Percentiles rank a stretch among this genome's conserved stretches.
Conservation (phyloP, 495 filamentous ascomycete species). For the Pyrenula aspistea region DNA sequence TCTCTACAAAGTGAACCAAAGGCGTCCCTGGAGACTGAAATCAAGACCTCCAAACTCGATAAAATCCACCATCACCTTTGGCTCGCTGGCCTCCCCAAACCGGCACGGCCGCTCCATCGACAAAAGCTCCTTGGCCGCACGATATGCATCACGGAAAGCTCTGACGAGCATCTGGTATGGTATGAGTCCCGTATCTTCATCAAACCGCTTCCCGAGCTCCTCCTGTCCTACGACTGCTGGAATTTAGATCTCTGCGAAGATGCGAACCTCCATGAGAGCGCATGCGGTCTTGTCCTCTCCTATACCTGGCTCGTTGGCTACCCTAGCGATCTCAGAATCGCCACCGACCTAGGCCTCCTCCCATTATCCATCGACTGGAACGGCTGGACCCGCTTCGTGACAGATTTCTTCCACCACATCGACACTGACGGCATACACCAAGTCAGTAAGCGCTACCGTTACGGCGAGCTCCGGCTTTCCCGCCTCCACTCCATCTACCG, state of each 20-base stretch:
- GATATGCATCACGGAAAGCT: conserved; percentile 28
- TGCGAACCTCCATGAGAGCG: not conserved
- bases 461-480: conserved; percentile 27
- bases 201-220: conserved; percentile 6
- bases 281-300: conserved; percentile 4
- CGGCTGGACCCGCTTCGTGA: not conserved
- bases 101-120: conserved; percentile 33
- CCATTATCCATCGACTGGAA: not conserved
- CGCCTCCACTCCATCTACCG: conserved; percentile 25
- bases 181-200: not conserved
- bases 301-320: conserved; percentile 5
- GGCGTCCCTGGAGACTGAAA: conserved; percentile 1
- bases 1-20: conserved; percentile 8
- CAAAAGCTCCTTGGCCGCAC: conserved; percentile 27
- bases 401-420: conserved; percentile 1
- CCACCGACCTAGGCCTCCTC: conserved; percentile 2
- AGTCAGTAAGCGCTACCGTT: conserved; percentile 19
- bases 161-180: conserved; percentile 20
- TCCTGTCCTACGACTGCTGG: conserved; percentile 2
- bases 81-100: conserved; percentile 33
- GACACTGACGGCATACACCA: not conserved
- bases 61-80: conserved; percentile 27
- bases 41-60: conserved; percentile 15
- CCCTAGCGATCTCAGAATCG: conserved; percentile 3
- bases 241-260: not conserved